Evolutionary conservation across 73 alveolate species (phyloP), one percentile per base, ranked within the genome.

Genomic region (Stentor roeselii): DNA sequence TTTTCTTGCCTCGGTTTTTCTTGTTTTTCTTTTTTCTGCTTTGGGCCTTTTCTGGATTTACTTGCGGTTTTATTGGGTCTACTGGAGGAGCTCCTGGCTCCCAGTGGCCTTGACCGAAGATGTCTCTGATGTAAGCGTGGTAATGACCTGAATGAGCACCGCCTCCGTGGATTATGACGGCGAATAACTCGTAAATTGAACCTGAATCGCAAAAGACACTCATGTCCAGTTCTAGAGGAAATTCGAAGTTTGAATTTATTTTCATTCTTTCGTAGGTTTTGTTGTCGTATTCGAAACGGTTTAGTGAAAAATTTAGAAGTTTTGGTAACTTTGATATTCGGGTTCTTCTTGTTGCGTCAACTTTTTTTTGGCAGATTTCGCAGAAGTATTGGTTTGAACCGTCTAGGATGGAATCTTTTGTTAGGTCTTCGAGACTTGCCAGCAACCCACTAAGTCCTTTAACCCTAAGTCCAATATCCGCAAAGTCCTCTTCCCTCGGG

Each of bases 111-210:
- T 96, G 97, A 4, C 94, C 90, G 32, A 96, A 90, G 78, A 95
- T 86, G 84, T 98, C 99, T 76, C 99, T 90, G 36, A 98, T 93
- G 83, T 94, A 98, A 27, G 99, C 95, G 83, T 91, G 95, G 87
- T 98, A 98, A 88, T 98, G 99, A 3, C 99, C 99, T 6, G 99
- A 97, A 91, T 89, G 92, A 36, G 99, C 98, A 60, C 95, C 91
- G 3, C 99, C 99, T 75, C 97, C 87, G 88, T 98, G 99, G 39
- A 98, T 96, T 11, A 98, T 87, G 39, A 96, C 96, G 35, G 98
- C 98, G 83, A 90, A 85, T 80, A 98, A 89, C 82, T 96, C 99
- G 89, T 98, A 98, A 35, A 82, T 42, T 32, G 82, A 59, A 27
- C 90, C 95, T 36, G 97, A 86, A 89, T 83, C 94, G 38, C 92